phyloP scores from a whole-genome alignment of 179 eudicot species.

The Gypsophila paniculata region DNA sequence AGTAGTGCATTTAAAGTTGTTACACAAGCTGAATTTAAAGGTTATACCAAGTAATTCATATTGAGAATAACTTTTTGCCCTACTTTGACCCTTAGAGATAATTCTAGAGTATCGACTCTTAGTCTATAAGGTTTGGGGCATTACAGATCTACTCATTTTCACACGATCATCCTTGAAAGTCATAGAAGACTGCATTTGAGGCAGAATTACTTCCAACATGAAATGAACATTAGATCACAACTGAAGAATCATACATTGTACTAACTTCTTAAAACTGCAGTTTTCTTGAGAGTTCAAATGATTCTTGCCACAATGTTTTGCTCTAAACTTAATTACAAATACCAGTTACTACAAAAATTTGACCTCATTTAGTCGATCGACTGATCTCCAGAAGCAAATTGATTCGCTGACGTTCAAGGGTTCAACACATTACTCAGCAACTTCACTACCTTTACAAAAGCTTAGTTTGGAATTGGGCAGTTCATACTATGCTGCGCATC shows the following conservation, averaged over 20 bases:
- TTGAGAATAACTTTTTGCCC: too few species aligned
- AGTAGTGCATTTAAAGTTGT: too few species aligned
- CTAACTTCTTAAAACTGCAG: too few species aligned
- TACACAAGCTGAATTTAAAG: too few species aligned
- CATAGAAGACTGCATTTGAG: too few species aligned
- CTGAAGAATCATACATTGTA: not conserved
- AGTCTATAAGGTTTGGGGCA: too few species aligned
- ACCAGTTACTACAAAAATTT: constrained; percentile 19
- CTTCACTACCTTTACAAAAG: constrained; percentile 27
- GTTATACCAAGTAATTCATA: too few species aligned
- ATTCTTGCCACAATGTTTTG: not conserved
- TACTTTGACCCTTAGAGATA: too few species aligned
- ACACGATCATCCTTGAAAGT: not conserved
- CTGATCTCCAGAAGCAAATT: constrained; percentile 16
- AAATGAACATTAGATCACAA: not conserved
- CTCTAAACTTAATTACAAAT: constrained; percentile 16
- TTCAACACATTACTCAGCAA: constrained; percentile 18
- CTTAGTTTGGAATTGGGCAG: constrained; percentile 1
- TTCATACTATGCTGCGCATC: not conserved
- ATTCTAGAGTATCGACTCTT: too few species aligned
- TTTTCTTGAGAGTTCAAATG: not conserved
- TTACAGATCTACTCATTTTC: too few species aligned
- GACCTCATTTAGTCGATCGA: constrained; percentile 1
- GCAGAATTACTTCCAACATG: not conserved
- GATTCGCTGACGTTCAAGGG: constrained; percentile 16